Conservation (phyloP, 306 rosid species). For the Lathyrus oleraceus region DNA sequence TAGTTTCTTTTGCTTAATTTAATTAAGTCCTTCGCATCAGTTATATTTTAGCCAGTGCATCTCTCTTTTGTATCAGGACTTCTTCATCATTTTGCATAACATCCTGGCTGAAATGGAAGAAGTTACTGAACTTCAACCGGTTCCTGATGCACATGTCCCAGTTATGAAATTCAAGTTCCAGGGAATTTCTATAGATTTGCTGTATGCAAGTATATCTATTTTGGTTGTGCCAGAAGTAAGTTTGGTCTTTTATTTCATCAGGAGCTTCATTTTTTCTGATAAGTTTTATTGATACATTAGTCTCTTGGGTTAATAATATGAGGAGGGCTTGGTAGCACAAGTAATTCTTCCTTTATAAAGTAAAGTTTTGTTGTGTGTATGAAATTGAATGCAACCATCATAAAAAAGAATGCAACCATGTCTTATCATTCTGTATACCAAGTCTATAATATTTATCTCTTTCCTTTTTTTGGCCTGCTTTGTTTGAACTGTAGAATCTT, state of each 20-base stretch:
- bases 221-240: slow-evolving; percentile 95
- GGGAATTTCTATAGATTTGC: slow-evolving; percentile 89
- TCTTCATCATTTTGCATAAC: slow-evolving; percentile 74
- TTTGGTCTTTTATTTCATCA: slow-evolving; percentile 32
- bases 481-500: slow-evolving; percentile 19
- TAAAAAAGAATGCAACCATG: not conserved
- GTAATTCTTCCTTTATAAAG: slow-evolving; percentile 18
- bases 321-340: slow-evolving; percentile 14
- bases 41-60: slow-evolving; percentile 34
- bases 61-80: slow-evolving; percentile 72
- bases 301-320: slow-evolving; percentile 9
- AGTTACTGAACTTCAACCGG: slow-evolving; percentile 87
- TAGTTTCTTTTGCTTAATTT: slow-evolving; percentile 32
- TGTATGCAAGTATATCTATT: slow-evolving; percentile 84
- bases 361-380: slow-evolving; percentile 11
- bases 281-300: slow-evolving; percentile 13
- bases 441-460: slow-evolving; percentile 15
- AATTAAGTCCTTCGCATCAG: not conserved
- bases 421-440: not conserved
- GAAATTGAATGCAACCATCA: not conserved
- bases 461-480: slow-evolving; percentile 5
- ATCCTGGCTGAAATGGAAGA: slow-evolving; percentile 82
- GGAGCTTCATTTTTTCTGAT: slow-evolving; percentile 23
- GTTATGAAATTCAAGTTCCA: slow-evolving; percentile 95
- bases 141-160: slow-evolving; percentile 95